phyloP scores from a whole-genome alignment of 2,329 filamentous ascomycete species.

The Trichoderma atroviride region DNA sequence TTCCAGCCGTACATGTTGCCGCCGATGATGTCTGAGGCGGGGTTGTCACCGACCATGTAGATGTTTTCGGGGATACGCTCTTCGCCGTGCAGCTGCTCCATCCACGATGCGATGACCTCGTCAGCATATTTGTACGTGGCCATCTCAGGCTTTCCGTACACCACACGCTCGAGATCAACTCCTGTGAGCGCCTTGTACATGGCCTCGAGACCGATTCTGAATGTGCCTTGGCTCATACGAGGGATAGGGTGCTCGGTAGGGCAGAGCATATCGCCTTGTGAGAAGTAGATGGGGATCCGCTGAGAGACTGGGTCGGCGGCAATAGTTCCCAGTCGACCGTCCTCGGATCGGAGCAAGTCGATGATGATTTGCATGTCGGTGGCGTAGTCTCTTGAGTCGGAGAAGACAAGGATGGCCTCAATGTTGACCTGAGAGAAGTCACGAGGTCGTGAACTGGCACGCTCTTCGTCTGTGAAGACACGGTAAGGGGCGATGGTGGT shows the following conservation, averaged over 20 bases:
- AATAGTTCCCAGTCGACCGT: constrained; percentile 3
- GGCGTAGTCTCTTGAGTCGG: constrained; percentile 17
- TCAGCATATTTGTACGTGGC: constrained; percentile 19
- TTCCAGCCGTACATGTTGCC: constrained; percentile 23
- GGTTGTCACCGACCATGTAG: constrained; percentile 23
- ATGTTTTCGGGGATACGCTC: constrained; percentile 20
- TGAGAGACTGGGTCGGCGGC: constrained; percentile 15
- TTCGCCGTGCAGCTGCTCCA: constrained; percentile 19
- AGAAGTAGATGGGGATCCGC: constrained; percentile 19
- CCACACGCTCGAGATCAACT: constrained; percentile 15
- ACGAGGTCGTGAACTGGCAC: constrained; percentile 14
- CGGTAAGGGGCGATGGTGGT: constrained; percentile 14
- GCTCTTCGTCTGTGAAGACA: constrained; percentile 12
- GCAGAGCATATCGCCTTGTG: constrained; percentile 16
- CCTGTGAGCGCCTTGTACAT: constrained; percentile 22
- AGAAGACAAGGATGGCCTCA: constrained; percentile 18
- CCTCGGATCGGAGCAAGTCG: constrained; percentile 12
- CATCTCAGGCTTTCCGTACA: constrained; percentile 22
- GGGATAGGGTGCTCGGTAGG: constrained; percentile 11
- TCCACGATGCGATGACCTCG: constrained; percentile 18
- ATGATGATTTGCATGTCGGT: constrained; percentile 24
- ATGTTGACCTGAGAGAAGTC: constrained; percentile 14
- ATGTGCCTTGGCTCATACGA: constrained; percentile 20
- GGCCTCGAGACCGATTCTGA: constrained; percentile 12
- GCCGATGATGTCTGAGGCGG: constrained; percentile 14